These are phyloP conservation scores for Ustulina deusta DNA, from an alignment of 2,329 filamentous ascomycete genomes.

Conservation along the genomic window DNA sequence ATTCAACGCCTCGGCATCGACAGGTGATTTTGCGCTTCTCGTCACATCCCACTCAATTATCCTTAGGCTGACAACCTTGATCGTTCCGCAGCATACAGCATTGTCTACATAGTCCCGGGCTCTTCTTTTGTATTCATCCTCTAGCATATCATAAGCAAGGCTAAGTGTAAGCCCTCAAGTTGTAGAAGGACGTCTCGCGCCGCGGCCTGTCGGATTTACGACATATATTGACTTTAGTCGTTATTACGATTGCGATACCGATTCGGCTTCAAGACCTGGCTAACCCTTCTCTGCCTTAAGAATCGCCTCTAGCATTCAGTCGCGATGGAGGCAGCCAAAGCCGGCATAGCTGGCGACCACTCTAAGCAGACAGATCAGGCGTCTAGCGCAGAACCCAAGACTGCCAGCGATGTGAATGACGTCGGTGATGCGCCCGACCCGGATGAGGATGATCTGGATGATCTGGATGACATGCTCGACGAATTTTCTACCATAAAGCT, in stretches of 20 bases:
- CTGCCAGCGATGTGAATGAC: constrained; percentile 45
- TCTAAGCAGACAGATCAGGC: constrained; percentile 35
- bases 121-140: neutral
- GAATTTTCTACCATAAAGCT: constrained; percentile 81
- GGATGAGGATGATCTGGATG: constrained; percentile 91
- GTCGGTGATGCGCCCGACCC: constrained; percentile 80
- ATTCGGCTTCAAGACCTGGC: neutral
- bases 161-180: neutral
- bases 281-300: neutral
- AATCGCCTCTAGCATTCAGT: neutral
- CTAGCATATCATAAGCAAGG: neutral
- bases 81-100: neutral
- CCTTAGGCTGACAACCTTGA: neutral
- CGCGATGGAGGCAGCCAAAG: constrained; percentile 42
- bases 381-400: constrained; percentile 44
- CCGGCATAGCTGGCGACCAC: constrained; percentile 33
- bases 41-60: constrained; percentile 23
- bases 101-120: neutral
- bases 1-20: constrained; percentile 34
- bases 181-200: constrained; percentile 11
- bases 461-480: constrained; percentile 94
- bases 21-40: constrained; percentile 13
- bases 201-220: constrained; percentile 22
- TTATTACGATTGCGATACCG: constrained; percentile 7
- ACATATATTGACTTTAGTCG: neutral